A percentile compares a stretch with the other conserved stretches of the same genome.
Conservation (phyloP, 768 basidiomycete genomes). For the Kwoniella dejecticola region DNA sequence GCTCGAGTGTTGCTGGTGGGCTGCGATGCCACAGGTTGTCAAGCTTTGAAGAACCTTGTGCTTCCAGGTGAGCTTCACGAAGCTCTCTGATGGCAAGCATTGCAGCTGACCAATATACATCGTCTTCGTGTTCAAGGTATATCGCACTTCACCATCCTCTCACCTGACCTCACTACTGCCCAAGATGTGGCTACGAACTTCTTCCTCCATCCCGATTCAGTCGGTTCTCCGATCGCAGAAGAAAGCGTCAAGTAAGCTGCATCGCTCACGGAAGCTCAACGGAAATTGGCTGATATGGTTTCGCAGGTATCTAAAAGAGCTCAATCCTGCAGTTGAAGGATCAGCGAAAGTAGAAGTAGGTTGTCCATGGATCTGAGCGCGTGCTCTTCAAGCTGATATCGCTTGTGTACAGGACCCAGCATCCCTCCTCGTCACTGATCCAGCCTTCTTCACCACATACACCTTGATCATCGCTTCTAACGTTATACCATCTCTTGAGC, state of each 20-base stretch:
- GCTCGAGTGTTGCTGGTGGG: slow-evolving; percentile 79
- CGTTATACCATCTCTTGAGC: slow-evolving; percentile 63
- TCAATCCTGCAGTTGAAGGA: slow-evolving; percentile 85
- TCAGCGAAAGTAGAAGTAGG: slow-evolving; percentile 62
- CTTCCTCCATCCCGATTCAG: slow-evolving; percentile 77
- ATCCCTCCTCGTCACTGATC: slow-evolving; percentile 64
- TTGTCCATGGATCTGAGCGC: too few species aligned
- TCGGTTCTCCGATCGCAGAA: slow-evolving; percentile 75
- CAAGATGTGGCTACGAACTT: slow-evolving; percentile 95
- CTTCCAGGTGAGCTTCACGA: slow-evolving; percentile 65
- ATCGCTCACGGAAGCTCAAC: neutral
- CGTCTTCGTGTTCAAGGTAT: too few species aligned
- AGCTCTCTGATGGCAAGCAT: neutral
- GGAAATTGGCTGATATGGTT: neutral
- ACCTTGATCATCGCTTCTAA: slow-evolving; percentile 86
- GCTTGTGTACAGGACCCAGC: slow-evolving; percentile 63
- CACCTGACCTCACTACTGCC: slow-evolving; percentile 64
- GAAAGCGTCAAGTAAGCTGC: slow-evolving; percentile 66
- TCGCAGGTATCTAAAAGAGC: slow-evolving; percentile 66
- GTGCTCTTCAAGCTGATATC: too few species aligned
- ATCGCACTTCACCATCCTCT: slow-evolving; percentile 92
- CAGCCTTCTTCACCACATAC: slow-evolving; percentile 65
- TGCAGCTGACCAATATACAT: too few species aligned
- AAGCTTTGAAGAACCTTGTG: slow-evolving; percentile 92
- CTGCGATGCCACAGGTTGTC: slow-evolving; percentile 78